Base-by-base conservation (phyloP, 306 rosid genomes). In the Dicorynia guianensis region DNA sequence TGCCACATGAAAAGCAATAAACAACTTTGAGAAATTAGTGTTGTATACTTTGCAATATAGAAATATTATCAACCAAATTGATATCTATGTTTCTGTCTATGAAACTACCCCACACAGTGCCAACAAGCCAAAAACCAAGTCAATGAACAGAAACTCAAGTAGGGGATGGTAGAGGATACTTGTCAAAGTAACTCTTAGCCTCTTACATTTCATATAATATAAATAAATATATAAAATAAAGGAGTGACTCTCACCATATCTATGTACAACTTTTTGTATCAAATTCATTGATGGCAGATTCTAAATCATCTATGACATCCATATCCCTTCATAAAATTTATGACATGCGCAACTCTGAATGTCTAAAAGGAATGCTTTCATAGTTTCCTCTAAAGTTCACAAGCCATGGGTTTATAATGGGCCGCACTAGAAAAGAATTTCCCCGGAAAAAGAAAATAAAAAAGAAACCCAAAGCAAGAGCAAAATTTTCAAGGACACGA, bases 271-370 rank as follows among this genome's bases (percentile, higher is more conserved):
- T 14, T 64, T 25, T 17, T 30, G 35, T 17, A 50, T 9, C 6
- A 40, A 34, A 43, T 67, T 80, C 61, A 68, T 43, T 50, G 4
- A 52, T 50, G 39, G 67, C 7, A 77, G 38, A 15, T 52, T 33
- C 62, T 39, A n/a, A n/a, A n/a, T 40, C 66, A 53, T 55, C n/a
- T 9, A 9, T 17, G 17, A 73, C 20, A 78, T 47, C 61, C 20
- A 69, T 50, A 35, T 57, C 50, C 49, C 71, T 65, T 20, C n/a
- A 50, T 3, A 54, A 35, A 42, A 6, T 9, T 14, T 6, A 14
- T 46, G 19, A 71, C 59, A 19, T 34, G 61, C 68, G 8, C 46
- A n/a, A 18, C 60, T 7, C 12, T 8, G 2, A 25, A 25, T 5
- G 8, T 8, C 10, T 40, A 8, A 17, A 50, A n/a, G 18, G 5